phyloP scores from a whole-genome alignment of 257 asterid genomes.

The Salvia rosmarinus region DNA sequence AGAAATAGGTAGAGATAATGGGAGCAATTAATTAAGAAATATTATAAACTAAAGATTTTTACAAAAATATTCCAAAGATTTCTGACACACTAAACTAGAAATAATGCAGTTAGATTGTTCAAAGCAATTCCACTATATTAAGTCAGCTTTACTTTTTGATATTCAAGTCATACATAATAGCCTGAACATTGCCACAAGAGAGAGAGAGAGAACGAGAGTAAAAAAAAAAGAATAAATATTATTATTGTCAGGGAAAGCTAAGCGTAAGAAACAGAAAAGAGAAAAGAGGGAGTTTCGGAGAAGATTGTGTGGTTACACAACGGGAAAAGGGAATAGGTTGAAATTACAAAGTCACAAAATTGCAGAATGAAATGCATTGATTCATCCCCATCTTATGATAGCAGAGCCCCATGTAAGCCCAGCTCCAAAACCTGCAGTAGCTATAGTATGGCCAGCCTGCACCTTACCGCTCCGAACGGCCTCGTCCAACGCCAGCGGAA shows the following conservation, averaged over 20 bases:
- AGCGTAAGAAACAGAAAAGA: background rate
- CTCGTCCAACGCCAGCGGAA: conserved; percentile 93
- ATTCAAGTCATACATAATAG: too few relatives aligned
- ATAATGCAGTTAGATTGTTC: too few relatives aligned
- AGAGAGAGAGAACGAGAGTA: too few relatives aligned
- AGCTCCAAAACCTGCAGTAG: conserved; percentile 97
- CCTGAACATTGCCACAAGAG: too few relatives aligned
- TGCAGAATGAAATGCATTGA: conserved; percentile 18
- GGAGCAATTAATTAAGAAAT: too few relatives aligned
- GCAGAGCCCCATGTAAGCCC: conserved; percentile 98
- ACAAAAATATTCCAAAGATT: too few relatives aligned
- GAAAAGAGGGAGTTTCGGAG: background rate
- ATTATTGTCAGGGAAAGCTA: conserved; percentile 17
- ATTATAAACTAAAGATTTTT: too few relatives aligned
- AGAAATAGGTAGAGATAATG: too few relatives aligned
- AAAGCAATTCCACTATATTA: too few relatives aligned
- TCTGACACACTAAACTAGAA: too few relatives aligned
- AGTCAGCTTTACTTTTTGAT: too few relatives aligned
- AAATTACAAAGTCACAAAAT: conserved; percentile 36
- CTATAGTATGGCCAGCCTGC: conserved; percentile 72
- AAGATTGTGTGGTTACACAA: conserved; percentile 28
- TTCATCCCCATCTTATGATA: conserved; percentile 82
- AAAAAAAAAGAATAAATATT: conserved; percentile 23
- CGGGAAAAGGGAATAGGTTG: background rate
- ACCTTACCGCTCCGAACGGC: conserved; percentile 90